Conservation (phyloP, 1,284 basidiomycete genomes). For the Grifola frondosa region DNA sequence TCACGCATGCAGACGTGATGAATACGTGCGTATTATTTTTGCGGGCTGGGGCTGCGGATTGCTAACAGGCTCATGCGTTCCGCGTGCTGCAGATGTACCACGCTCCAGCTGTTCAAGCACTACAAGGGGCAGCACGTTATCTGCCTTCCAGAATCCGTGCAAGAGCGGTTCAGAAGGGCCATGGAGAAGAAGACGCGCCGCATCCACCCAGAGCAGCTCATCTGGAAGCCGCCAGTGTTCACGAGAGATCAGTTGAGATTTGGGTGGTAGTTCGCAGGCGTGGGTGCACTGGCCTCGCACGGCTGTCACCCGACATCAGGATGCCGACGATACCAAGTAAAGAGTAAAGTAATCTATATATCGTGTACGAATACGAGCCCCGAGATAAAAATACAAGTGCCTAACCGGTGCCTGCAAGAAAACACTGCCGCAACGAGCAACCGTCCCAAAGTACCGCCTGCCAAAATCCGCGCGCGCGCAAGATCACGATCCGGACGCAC, state of each 20-base stretch:
- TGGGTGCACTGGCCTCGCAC: slow-evolving; percentile 11
- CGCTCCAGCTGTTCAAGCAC: slow-evolving; percentile 93
- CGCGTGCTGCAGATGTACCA: slow-evolving; percentile 70
- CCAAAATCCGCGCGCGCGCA: slow-evolving; percentile 1
- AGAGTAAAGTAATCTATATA: slow-evolving; percentile 21
- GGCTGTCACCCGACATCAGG: slow-evolving; percentile 12
- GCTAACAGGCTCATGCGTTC: slow-evolving; percentile 12
- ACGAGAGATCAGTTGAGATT: slow-evolving; percentile 88
- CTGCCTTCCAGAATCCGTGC: slow-evolving; percentile 86
- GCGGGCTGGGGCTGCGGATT: slow-evolving; percentile 11
- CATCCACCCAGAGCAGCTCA: slow-evolving; percentile 80
- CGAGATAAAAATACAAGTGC: slow-evolving; percentile 25
- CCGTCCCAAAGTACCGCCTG: slow-evolving; percentile 15
- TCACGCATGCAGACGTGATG: slow-evolving; percentile 96
- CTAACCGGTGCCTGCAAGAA: slow-evolving; percentile 16
- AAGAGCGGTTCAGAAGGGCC: slow-evolving; percentile 88
- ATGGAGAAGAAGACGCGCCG: slow-evolving; percentile 77
- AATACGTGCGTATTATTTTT: slow-evolving; percentile 76
- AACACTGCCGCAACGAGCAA: slow-evolving; percentile 17
- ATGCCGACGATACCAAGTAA: slow-evolving; percentile 11
- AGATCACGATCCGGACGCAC: slow-evolving; percentile 2
- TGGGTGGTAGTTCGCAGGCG: slow-evolving; percentile 58
- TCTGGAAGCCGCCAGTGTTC: slow-evolving; percentile 95
- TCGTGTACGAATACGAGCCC: slow-evolving; percentile 20
- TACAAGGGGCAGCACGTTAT: slow-evolving; percentile 96